Base-by-base conservation (phyloP, 2,329 filamentous ascomycete genomes). In the Pseudopithomyces maydicus region DNA sequence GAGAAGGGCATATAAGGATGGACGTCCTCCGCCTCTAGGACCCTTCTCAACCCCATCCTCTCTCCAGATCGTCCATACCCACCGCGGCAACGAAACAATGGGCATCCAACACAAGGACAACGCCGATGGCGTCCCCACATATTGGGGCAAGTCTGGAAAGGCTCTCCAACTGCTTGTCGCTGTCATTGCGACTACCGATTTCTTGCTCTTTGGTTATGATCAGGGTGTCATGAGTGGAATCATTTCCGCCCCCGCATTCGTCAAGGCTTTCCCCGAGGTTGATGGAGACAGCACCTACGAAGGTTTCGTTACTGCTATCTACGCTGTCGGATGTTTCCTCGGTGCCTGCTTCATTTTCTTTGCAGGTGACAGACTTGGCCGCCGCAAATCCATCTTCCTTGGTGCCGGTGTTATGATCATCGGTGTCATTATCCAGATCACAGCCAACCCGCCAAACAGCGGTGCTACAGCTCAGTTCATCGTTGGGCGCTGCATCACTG, bases 161-260 rank as follows among this genome's bases (percentile, higher is more conserved):
- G n/a, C 20, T 2, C 47, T 50, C 47, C 35, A 39, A 8, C 26
- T 50, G 3, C 35, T 41, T 8, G 35, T 50, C 14, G 35, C 48
- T 6, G 23, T 33, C 36, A 17, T 43, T 5, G 48, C 48, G n/a
- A 42, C 36, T 6, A 42, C 36, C 41, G 80, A 79, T 20, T 80
- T 80, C 36, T 77, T 82, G 53, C 71, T 82, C 14, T 81, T 81
- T 61, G 80, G 80, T 48, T 82, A 82, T 65, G 80, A 82, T 60
- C 71, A 75, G 55, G 72, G 55, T 43, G 73, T 78, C 49, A 77
- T 78, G 75, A 69, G 67, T 55, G 75, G 75, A 57, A 78, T 79
- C 63, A 77, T 79, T 54, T 73, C 72, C 20, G 70, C 74, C 26
- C 65, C 66, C 19, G 65, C 67, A 20, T 79, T 78, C 62, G 53